phyloP scores from a whole-genome alignment of 306 rosid species.

The Gleditsia sinensis region DNA sequence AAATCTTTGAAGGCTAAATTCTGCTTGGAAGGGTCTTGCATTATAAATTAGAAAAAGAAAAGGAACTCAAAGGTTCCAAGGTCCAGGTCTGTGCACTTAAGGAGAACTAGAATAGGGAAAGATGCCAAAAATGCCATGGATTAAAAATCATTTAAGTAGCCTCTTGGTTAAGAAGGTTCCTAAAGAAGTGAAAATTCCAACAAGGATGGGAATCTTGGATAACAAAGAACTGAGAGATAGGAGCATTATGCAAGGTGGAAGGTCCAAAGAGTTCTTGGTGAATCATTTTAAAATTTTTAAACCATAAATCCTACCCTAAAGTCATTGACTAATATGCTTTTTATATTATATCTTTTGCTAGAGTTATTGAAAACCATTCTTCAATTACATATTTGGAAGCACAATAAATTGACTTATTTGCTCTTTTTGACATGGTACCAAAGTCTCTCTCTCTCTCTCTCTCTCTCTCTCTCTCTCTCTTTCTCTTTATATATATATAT shows the following conservation, averaged over 20 bases:
- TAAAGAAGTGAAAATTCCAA: neutral
- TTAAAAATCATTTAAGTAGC: neutral
- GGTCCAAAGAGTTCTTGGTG: no score
- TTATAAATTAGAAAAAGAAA: neutral
- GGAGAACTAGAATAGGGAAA: neutral
- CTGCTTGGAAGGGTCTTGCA: neutral
- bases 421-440: no score
- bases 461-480: no score
- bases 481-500: no score
- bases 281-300: no score
- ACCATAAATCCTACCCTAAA: no score
- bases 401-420: neutral
- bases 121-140: neutral
- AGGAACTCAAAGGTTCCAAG: neutral
- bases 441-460: no score
- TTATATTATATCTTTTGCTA: neutral
- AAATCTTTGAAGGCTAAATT: neutral
- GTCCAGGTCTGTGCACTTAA: neutral
- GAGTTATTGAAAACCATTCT: neutral
- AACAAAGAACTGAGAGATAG: neutral
- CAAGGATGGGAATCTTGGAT: neutral
- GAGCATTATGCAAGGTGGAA: neutral
- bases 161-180: neutral
- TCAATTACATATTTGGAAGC: neutral
- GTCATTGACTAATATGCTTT: no score